These are phyloP conservation scores for Collariella sp. DNA, from an alignment of 495 filamentous ascomycete genomes.

Conservation along the genomic window DNA sequence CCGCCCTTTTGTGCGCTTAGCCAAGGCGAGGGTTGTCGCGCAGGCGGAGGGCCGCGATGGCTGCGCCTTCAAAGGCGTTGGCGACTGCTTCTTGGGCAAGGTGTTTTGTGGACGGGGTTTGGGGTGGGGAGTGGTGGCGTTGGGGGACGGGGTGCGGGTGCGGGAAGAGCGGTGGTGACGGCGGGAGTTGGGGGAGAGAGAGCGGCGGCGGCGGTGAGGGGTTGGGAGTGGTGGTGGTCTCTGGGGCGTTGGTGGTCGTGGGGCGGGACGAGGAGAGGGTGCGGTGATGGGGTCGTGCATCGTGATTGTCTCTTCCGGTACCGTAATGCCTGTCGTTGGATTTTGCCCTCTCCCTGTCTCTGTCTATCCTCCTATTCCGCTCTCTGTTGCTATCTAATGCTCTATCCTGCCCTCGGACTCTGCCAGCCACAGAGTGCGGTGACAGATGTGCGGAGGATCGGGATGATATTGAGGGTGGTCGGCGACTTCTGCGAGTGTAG, in stretches of 20 bases:
- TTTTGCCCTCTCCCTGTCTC: too few relatives aligned
- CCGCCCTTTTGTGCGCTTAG: conserved; percentile 23
- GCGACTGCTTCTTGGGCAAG: conserved; percentile 8
- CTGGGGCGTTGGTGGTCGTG: background rate
- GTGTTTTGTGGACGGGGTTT: too few relatives aligned
- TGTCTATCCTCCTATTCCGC: too few relatives aligned
- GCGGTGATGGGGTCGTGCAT: background rate
- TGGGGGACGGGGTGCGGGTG: background rate
- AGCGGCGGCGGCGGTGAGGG: too few relatives aligned
- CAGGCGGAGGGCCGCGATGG: conserved; percentile 23
- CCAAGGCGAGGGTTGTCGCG: conserved; percentile 22
- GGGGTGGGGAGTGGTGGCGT: too few relatives aligned
- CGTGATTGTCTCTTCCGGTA: background rate
- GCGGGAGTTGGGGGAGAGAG: background rate
- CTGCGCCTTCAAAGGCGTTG: conserved; percentile 21
- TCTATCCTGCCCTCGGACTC: background rate
- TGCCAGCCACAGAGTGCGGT: background rate
- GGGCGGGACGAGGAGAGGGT: background rate
- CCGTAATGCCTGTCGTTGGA: too few relatives aligned
- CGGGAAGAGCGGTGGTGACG: background rate
- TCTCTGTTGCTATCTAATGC: too few relatives aligned
- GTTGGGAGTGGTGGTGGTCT: too few relatives aligned
- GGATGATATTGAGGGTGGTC: background rate
- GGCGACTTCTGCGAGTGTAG: background rate
- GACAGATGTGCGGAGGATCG: background rate